Base-by-base conservation (phyloP, 2,329 filamentous ascomycete genomes). In the Ambrosiella xylebori region DNA sequence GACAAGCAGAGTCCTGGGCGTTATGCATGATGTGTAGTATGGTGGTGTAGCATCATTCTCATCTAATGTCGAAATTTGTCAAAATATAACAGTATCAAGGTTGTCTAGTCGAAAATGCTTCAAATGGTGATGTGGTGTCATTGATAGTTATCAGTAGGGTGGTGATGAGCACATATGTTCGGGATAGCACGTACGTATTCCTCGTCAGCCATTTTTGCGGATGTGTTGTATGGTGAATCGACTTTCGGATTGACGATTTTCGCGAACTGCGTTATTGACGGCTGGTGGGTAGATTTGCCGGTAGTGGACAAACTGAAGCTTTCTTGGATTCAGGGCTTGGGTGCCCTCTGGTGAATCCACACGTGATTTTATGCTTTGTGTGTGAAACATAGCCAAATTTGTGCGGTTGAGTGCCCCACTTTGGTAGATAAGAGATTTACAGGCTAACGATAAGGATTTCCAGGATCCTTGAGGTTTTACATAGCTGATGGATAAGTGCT, bases 151-250 rank as follows among this genome's bases (percentile, higher is more conserved):
- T 36, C 49, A 53, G 45, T 50, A 36, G 15, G 44, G 40, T 41
- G 13, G 37, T 45, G 40, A 15, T 13, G 58, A 53, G 53, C 59
- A 58, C 54, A 45, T 44, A 49, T 19, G 45, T 45, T 47, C 52
- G 45, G 59, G 60, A 56, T 62, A 59, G 61, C 65, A 86, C 86
- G 75, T 80, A 90, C 86, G 79, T 93, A 93, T 78, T 89, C 85
- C 69, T 75, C 71, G 80, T 91, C 87, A 83, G 87, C 87, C 87
- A 91, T 91, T 77, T 69, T 77, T 72, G 71, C 73, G 74, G 71
- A 74, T 67, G 68, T 69, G 66, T 69, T 64, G 59, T 60, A 53
- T 60, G 51, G 56, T 60, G 44, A 58, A 60, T 60, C 57, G 44
- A 55, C 44, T 60, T 58, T 58, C 56, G 56, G 57, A 59, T 61